A percentile compares a stretch with the other conserved stretches of the same genome.
These are phyloP conservation scores for Pythium dissimile DNA, from an alignment of 352 stramenopile species.

Conservation along the genomic window DNA sequence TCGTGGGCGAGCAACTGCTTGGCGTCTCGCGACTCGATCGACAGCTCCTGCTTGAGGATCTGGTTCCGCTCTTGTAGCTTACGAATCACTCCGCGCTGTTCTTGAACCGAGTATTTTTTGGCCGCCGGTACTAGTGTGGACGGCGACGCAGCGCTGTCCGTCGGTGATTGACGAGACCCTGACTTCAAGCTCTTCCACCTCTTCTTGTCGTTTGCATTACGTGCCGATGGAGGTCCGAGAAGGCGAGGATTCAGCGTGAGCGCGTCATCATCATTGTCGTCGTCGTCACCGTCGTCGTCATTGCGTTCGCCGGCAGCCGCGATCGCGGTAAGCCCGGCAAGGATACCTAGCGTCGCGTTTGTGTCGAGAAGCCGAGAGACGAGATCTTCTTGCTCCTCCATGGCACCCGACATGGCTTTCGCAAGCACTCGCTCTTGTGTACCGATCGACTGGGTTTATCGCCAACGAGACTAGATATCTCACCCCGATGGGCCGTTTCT, in stretches of 20 bases:
- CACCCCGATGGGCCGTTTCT: not conserved
- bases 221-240: not conserved
- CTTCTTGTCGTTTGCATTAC: not conserved
- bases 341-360: constrained; percentile 53
- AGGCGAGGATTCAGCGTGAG: not conserved
- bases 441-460: too few relatives aligned
- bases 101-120: constrained; percentile 62
- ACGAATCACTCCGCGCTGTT: constrained; percentile 67
- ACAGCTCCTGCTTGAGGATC: constrained; percentile 67
- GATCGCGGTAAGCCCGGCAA: constrained; percentile 43
- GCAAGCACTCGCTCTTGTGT: too few relatives aligned
- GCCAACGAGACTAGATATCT: too few relatives aligned
- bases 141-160: not conserved
- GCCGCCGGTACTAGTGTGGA: constrained; percentile 7
- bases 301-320: not conserved
- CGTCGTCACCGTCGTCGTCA: constrained; percentile 1
- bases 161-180: not conserved
- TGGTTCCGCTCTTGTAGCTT: constrained; percentile 74
- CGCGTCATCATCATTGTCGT: not conserved
- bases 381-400: constrained; percentile 4
- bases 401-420: not conserved
- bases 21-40: constrained; percentile 62
- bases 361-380: constrained; percentile 34
- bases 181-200: constrained; percentile 18
- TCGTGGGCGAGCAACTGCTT: constrained; percentile 46